A percentile compares a stretch with the other conserved stretches of the same genome.
Evolutionary conservation across 371 early-diverging fungal genomes (phyloP).

Genomic region (Syncephalis plumigaleata): DNA sequence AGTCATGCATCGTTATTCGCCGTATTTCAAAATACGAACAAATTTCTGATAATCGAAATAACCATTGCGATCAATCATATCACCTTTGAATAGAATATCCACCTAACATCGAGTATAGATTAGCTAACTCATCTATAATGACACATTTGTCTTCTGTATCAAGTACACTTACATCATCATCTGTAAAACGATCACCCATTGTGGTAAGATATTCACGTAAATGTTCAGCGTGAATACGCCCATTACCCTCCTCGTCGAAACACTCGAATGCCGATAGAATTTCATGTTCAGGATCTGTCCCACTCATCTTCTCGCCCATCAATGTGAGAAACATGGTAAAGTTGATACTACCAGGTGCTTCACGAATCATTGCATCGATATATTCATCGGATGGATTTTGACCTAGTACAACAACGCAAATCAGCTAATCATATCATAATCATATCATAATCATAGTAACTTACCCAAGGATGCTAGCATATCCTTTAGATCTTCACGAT

Average conservation of each 20-base stretch:
- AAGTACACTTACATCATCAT: constrained; percentile 50
- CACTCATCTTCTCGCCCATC: constrained; percentile 84
- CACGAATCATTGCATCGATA: constrained; percentile 80
- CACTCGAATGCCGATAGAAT: constrained; percentile 75
- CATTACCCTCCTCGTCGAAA: constrained; percentile 73
- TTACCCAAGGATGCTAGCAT: constrained; percentile 61
- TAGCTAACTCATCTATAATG: neutral
- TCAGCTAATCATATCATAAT: too few species aligned
- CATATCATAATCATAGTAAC: too few species aligned
- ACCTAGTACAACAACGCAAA: too few species aligned
- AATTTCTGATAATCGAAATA: constrained; percentile 84
- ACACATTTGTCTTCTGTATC: neutral
- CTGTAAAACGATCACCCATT: constrained; percentile 81
- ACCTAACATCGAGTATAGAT: constrained; percentile 30
- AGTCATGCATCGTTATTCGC: constrained; percentile 34
- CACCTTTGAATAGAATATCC: constrained; percentile 86
- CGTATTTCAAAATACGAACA: constrained; percentile 83
- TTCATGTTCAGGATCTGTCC: constrained; percentile 75
- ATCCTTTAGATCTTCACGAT: constrained; percentile 74
- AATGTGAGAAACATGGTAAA: constrained; percentile 89
- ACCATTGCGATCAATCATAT: constrained; percentile 57
- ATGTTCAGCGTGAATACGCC: constrained; percentile 59
- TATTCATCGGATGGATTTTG: constrained; percentile 68
- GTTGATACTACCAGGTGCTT: constrained; percentile 73
- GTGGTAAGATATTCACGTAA: constrained; percentile 72